phyloP scores from a whole-genome alignment of 805 yeast species.

The Hanseniaspora lindneri region DNA sequence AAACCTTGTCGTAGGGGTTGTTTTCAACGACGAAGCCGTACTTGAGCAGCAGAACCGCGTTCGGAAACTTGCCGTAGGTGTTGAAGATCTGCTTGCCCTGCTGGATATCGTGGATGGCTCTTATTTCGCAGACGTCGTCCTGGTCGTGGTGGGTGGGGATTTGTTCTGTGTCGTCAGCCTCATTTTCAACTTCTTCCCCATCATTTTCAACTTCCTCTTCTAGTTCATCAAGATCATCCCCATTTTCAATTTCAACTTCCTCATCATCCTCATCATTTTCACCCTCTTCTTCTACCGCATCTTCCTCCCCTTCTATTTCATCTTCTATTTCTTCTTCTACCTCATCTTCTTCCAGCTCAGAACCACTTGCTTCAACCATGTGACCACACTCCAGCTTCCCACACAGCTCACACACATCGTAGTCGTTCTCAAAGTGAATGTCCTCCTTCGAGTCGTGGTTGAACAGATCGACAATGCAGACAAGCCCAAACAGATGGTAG shows the following conservation, averaged over 20 bases:
- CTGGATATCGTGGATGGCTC: constrained; percentile 48
- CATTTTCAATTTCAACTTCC: constrained; percentile 18
- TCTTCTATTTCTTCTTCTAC: too few relatives aligned
- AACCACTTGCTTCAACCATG: constrained; percentile 16
- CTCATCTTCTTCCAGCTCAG: constrained; percentile 15
- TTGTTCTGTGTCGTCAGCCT: constrained; percentile 21
- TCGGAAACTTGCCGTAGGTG: constrained; percentile 67
- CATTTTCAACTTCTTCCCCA: constrained; percentile 23
- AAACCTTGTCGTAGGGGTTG: constrained; percentile 46
- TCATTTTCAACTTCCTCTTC: constrained; percentile 23
- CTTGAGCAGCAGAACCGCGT: constrained; percentile 52
- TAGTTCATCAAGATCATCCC: constrained; percentile 21
- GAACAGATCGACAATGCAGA: constrained; percentile 85
- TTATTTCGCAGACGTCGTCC: constrained; percentile 38
- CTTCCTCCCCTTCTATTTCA: constrained; percentile 16
- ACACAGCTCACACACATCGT: constrained; percentile 42
- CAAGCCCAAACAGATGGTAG: constrained; percentile 61
- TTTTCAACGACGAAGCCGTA: constrained; percentile 61
- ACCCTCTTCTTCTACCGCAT: constrained; percentile 16
- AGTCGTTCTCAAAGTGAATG: constrained; percentile 53
- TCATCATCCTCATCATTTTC: constrained; percentile 16
- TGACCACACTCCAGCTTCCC: constrained; percentile 39
- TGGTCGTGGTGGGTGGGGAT: not conserved
- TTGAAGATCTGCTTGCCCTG: constrained; percentile 58
- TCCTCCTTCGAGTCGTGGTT: constrained; percentile 56